Evolutionary conservation across 306 rosid genomes (phyloP).

Genomic region (Cucurbita maxima): DNA sequence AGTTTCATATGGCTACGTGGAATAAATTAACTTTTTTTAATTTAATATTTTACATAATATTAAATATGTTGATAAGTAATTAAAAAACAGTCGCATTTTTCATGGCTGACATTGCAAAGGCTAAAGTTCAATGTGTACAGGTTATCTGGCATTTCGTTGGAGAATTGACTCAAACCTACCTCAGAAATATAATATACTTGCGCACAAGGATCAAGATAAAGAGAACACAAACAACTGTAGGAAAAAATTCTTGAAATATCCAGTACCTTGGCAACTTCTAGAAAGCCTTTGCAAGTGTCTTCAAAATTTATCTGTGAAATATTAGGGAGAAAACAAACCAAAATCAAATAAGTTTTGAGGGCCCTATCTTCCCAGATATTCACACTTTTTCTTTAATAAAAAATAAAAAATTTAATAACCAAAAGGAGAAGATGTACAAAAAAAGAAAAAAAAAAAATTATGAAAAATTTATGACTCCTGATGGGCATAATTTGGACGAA

Average conservation of each 20-base stretch:
- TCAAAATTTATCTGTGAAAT: slow-evolving; percentile 79
- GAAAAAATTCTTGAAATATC: background rate
- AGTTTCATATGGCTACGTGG: background rate
- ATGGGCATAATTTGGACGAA: background rate
- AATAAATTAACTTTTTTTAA: too few relatives aligned
- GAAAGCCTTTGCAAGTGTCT: slow-evolving; percentile 94
- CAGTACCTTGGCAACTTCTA: slow-evolving; percentile 89
- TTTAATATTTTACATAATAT: too few relatives aligned
- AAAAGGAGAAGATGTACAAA: background rate
- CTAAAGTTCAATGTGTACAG: background rate
- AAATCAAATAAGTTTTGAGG: slow-evolving; percentile 1
- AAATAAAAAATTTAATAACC: background rate
- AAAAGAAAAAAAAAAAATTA: too few relatives aligned
- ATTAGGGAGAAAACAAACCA: slow-evolving; percentile 3
- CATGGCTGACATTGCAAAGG: background rate
- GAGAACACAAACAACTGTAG: background rate
- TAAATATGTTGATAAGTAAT: background rate
- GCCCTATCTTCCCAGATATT: background rate
- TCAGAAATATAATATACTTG: background rate
- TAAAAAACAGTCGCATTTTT: background rate
- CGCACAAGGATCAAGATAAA: background rate
- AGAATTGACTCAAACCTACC: background rate
- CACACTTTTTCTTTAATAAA: background rate
- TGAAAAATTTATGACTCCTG: background rate
- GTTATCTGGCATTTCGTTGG: background rate